Evolutionary conservation across 176 grass and related monocot genomes (phyloP).

Genomic region (Dactylis glomerata): DNA sequence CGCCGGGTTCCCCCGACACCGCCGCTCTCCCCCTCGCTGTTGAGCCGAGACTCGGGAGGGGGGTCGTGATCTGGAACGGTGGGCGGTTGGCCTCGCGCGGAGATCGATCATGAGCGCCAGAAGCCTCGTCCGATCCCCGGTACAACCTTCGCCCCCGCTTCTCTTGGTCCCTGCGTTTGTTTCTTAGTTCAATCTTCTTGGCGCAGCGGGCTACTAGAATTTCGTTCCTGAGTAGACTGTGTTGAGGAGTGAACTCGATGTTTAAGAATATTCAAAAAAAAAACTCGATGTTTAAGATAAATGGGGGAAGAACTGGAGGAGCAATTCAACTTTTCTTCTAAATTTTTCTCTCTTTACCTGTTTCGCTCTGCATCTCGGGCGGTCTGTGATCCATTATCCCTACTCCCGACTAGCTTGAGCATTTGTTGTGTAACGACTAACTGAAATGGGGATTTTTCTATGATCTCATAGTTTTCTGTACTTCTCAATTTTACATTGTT

Average conservation of each 20-base stretch:
- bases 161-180: not conserved
- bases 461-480: not conserved
- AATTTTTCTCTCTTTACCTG: not conserved
- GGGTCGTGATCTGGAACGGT: not conserved
- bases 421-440: not conserved
- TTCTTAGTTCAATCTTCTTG: not conserved
- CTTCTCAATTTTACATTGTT: not conserved
- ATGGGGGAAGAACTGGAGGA: not conserved
- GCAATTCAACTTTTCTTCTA: not conserved
- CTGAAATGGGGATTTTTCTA: conserved; percentile 2
- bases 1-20: not conserved
- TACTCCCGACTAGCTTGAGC: not conserved
- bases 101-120: conserved; percentile 39
- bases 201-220: not conserved
- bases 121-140: conserved; percentile 30
- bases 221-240: not conserved
- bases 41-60: not conserved
- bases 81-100: not conserved
- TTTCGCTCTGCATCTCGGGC: not conserved
- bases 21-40: not conserved
- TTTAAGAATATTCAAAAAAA: no score
- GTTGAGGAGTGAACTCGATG: not conserved
- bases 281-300: not conserved
- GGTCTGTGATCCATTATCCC: not conserved
- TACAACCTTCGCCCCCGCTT: not conserved